Evolutionary conservation across 2,329 filamentous ascomycete genomes (phyloP).

Genomic region (Fulvia fulva): DNA sequence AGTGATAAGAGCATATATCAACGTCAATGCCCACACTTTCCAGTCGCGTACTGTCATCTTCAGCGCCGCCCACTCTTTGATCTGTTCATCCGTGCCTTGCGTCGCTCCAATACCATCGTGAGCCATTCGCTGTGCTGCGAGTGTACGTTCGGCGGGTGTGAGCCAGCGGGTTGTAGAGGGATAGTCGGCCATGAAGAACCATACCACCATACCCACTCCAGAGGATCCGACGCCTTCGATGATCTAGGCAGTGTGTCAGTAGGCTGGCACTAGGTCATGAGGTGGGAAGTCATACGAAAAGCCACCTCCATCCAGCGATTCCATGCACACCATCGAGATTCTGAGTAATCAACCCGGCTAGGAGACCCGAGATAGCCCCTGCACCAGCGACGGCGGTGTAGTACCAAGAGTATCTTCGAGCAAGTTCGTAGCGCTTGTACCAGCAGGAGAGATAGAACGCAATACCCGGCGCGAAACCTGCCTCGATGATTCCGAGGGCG

Average conservation of each 20-base stretch:
- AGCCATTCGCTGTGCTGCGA: background rate
- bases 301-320: background rate
- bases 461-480: conserved; percentile 4
- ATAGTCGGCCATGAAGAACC: background rate
- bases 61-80: background rate
- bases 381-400: background rate
- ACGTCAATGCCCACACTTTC: background rate
- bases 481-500: background rate
- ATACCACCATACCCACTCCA: background rate
- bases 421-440: conserved; percentile 4
- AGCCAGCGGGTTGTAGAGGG: conserved; percentile 1
- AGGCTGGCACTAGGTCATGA: too few relatives aligned
- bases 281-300: background rate
- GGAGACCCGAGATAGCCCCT: background rate
- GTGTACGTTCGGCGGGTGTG: background rate
- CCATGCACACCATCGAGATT: background rate
- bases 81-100: background rate
- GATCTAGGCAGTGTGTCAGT: background rate
- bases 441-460: conserved; percentile 10
- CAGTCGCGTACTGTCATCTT: conserved; percentile 1
- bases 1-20: background rate
- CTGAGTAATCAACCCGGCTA: conserved; percentile 33
- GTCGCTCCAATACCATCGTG: background rate
- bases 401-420: background rate
- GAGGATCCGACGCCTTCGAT: background rate